A percentile compares a stretch with the other conserved stretches of the same genome.
Conservation (phyloP, 768 basidiomycete species). For the Paxillus ammoniavirescens region DNA sequence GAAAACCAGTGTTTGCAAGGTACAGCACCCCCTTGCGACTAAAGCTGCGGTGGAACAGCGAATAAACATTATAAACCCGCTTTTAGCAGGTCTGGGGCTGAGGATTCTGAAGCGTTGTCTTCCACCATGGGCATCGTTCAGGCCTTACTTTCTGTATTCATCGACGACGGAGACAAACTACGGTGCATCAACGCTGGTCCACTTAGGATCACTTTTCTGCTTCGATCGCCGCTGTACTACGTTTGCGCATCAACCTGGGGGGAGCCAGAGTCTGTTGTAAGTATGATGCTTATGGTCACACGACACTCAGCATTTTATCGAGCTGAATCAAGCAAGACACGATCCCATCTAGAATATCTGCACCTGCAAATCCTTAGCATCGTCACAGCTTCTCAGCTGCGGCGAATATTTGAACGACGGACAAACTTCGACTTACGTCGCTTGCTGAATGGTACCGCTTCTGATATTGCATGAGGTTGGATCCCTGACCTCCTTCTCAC, state of each 20-base stretch:
- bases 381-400: conserved; percentile 81
- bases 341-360: conserved; percentile 92
- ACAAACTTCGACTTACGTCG: conserved; percentile 90
- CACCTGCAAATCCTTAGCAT: conserved; percentile 92
- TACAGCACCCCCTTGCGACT: conserved; percentile 28
- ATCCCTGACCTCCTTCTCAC: background rate
- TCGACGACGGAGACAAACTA: conserved; percentile 86
- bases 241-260: conserved; percentile 91
- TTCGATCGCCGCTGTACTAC: conserved; percentile 88
- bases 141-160: conserved; percentile 92
- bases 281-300: conserved; percentile 27
- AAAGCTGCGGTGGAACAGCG: background rate
- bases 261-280: conserved; percentile 93
- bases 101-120: conserved; percentile 64
- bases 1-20: conserved; percentile 97
- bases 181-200: conserved; percentile 81
- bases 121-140: conserved; percentile 91
- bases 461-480: background rate
- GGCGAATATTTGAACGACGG: conserved; percentile 81
- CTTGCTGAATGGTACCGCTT: conserved; percentile 56
- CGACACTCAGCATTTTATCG: conserved; percentile 22
- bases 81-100: conserved; percentile 49
- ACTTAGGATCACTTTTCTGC: conserved; percentile 82
- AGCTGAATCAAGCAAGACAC: conserved; percentile 71
- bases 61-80: background rate